These are phyloP conservation scores for Stephania yunnanensis DNA, from an alignment of 164 flowering plant species.

Conservation along the genomic window DNA sequence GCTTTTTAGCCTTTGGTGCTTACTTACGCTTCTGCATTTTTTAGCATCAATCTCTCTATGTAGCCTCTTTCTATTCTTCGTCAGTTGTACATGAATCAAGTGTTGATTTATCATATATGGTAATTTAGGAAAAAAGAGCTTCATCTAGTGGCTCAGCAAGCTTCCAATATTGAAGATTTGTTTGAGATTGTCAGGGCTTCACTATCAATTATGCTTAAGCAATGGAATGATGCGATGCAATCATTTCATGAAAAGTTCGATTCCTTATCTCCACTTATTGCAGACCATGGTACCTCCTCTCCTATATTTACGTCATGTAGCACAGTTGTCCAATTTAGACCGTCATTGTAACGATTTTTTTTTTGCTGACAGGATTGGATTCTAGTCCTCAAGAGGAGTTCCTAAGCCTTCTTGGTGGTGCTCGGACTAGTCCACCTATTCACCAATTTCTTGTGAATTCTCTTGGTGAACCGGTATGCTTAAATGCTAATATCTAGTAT, in stretches of 20 bases:
- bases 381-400: constrained; percentile 92
- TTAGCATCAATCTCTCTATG: not conserved
- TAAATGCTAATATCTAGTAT: constrained; percentile 9
- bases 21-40: not conserved
- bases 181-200: constrained; percentile 75
- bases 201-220: constrained; percentile 76
- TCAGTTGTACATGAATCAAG: not conserved
- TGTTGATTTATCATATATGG: not conserved
- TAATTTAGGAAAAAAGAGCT: constrained; percentile 86
- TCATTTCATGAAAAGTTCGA: constrained; percentile 77
- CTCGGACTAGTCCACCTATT: constrained; percentile 82
- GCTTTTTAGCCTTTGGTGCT: not conserved
- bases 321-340: not conserved
- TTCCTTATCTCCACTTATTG: constrained; percentile 57
- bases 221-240: constrained; percentile 89
- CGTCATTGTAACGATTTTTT: not conserved
- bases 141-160: constrained; percentile 91
- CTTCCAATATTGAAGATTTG: constrained; percentile 84
- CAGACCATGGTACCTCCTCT: constrained; percentile 68
- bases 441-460: constrained; percentile 91
- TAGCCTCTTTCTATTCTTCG: not conserved
- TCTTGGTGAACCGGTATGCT: constrained; percentile 83
- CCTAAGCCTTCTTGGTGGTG: constrained; percentile 85
- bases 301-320: not conserved
- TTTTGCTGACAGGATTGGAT: constrained; percentile 54